Conservation (phyloP, 495 filamentous ascomycete species). For the Xylaria grammica region DNA sequence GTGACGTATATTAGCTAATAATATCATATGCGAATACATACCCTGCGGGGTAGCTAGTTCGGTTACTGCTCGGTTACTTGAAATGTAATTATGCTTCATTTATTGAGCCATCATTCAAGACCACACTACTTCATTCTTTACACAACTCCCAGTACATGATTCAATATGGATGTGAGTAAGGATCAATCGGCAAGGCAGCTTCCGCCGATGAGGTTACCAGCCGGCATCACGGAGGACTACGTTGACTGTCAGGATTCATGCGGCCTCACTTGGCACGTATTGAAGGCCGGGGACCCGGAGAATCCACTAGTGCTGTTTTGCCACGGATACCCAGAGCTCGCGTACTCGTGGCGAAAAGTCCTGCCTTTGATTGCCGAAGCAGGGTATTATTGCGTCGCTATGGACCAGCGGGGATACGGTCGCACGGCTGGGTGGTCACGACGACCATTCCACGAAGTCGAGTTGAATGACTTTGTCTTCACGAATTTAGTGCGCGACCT, state of each 20-base stretch:
- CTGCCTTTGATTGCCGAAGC: conserved; percentile 59
- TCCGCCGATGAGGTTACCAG: conserved; percentile 59
- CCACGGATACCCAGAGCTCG: conserved; percentile 72
- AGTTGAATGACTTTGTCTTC: conserved; percentile 61
- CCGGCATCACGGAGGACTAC: conserved; percentile 55
- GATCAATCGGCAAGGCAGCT: conserved; percentile 16
- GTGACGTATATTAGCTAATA: not conserved
- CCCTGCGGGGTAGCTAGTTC: not conserved
- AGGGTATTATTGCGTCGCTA: conserved; percentile 68
- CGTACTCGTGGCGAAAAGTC: conserved; percentile 71
- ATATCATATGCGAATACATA: not conserved
- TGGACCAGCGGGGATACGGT: conserved; percentile 73
- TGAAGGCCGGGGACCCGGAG: conserved; percentile 56
- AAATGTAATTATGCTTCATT: too few species aligned
- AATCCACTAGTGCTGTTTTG: conserved; percentile 66
- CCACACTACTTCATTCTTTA: too few species aligned
- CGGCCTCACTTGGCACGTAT: conserved; percentile 65
- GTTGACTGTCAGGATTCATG: conserved; percentile 50
- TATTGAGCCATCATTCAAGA: too few species aligned
- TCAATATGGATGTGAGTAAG: not conserved
- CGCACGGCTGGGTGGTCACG: conserved; percentile 67
- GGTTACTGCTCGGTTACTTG: too few species aligned
- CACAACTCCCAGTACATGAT: not conserved
- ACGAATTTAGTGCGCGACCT: conserved; percentile 67
- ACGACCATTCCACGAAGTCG: conserved; percentile 52